A percentile compares a stretch with the other conserved stretches of the same genome.
Evolutionary conservation across 2,329 filamentous ascomycete genomes (phyloP).

Genomic region (Arthrinium puccinioides): DNA sequence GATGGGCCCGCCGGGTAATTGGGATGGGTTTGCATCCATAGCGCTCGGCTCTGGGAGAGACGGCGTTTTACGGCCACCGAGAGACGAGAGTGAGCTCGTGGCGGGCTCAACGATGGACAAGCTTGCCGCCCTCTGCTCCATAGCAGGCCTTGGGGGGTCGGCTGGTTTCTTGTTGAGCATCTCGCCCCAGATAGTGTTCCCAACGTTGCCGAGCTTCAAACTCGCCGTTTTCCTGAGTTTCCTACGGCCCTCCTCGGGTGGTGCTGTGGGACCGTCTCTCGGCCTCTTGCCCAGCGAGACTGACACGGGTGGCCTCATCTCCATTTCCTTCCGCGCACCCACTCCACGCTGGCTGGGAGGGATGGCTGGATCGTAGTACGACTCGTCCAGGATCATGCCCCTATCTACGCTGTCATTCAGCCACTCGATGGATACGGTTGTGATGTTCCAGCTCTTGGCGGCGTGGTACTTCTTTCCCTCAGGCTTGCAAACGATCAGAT

Average conservation of each 20-base stretch:
- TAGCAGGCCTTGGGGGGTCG: constrained; percentile 11
- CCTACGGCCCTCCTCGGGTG: constrained; percentile 53
- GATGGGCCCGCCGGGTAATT: constrained; percentile 28
- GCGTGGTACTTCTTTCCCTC: constrained; percentile 86
- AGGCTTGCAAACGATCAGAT: constrained; percentile 73
- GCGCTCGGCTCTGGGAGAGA: not conserved
- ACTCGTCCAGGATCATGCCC: constrained; percentile 86
- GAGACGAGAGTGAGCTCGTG: constrained; percentile 1
- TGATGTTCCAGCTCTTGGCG: constrained; percentile 75
- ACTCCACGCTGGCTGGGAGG: constrained; percentile 64
- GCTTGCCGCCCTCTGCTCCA: constrained; percentile 2
- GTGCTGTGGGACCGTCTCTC: constrained; percentile 38
- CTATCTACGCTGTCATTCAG: constrained; percentile 73
- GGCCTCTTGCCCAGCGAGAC: constrained; percentile 50
- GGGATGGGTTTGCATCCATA: constrained; percentile 12
- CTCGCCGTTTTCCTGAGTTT: constrained; percentile 87
- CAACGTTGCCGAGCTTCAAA: constrained; percentile 72
- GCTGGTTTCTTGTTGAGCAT: constrained; percentile 54
- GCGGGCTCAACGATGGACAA: not conserved
- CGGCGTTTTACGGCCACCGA: not conserved
- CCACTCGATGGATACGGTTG: constrained; percentile 78
- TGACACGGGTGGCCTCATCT: constrained; percentile 19
- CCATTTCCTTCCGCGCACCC: constrained; percentile 52
- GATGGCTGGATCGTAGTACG: constrained; percentile 70
- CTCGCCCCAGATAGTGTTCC: constrained; percentile 82